Percentiles rank a stretch among this genome's conserved stretches.
Conservation (phyloP, 306 rosid genomes). For the Sicyos baderoa region DNA sequence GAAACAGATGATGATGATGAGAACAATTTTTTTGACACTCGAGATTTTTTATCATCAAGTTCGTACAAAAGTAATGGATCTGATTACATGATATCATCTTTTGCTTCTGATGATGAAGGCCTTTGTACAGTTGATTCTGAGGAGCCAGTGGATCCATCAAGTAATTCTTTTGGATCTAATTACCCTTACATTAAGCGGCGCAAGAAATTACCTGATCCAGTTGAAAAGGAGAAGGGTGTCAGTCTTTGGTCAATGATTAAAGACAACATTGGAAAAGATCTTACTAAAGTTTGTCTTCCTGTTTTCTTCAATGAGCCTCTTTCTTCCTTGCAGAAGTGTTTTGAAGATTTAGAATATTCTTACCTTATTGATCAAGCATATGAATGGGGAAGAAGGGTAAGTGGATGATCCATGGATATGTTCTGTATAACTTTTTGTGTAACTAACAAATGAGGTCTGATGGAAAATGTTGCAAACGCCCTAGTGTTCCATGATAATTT, state of each 20-base stretch:
- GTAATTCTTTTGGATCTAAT: conserved; percentile 48
- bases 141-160: conserved; percentile 63
- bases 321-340: conserved; percentile 90
- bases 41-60: conserved; percentile 92
- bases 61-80: conserved; percentile 89
- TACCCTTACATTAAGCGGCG: conserved; percentile 71
- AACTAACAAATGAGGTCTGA: not conserved
- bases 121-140: conserved; percentile 53
- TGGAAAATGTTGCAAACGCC: not conserved
- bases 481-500: not conserved
- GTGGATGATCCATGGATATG: conserved; percentile 23
- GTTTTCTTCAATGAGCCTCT: conserved; percentile 98
- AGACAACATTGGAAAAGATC: conserved; percentile 98
- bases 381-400: conserved; percentile 95
- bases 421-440: not conserved
- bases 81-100: conserved; percentile 66
- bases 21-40: conserved; percentile 88
- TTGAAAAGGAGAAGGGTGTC: conserved; percentile 89
- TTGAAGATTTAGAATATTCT: conserved; percentile 93
- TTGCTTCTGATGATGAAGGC: conserved; percentile 73
- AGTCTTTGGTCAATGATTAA: conserved; percentile 99
- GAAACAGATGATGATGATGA: conserved; percentile 90
- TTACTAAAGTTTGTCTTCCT: conserved; percentile 94
- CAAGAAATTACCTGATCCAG: conserved; percentile 92
- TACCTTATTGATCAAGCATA: conserved; percentile 88